Percentiles rank a stretch among this genome's conserved stretches.
Evolutionary conservation across 768 basidiomycete species (phyloP).

Genomic region (Gelatoporia subvermispora): DNA sequence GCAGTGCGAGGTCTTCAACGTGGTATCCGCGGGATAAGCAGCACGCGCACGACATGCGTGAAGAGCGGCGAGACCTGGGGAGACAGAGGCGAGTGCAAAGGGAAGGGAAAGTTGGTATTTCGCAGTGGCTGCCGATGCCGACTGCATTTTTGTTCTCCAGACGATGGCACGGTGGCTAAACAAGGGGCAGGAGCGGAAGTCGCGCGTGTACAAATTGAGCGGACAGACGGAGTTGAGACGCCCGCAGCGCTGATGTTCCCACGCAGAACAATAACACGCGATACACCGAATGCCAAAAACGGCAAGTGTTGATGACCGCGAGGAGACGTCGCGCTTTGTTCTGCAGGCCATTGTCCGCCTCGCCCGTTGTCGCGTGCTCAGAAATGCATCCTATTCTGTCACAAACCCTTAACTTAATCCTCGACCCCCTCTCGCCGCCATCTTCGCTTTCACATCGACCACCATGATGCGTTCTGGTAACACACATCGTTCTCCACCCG

Average conservation of each 20-base stretch:
- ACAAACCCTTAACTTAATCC: background rate
- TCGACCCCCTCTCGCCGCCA: background rate
- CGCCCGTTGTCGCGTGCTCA: slow-evolving; percentile 3
- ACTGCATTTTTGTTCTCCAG: slow-evolving; percentile 5
- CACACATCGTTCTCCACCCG: slow-evolving; percentile 7
- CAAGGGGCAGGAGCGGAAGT: background rate
- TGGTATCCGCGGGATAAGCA: slow-evolving; percentile 19
- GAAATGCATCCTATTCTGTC: slow-evolving; percentile 7
- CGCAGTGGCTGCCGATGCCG: slow-evolving; percentile 12
- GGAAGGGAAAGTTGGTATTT: slow-evolving; percentile 40
- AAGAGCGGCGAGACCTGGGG: slow-evolving; percentile 58
- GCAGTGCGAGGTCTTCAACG: slow-evolving; percentile 34
- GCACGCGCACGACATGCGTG: slow-evolving; percentile 42
- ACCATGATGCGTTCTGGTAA: slow-evolving; percentile 5
- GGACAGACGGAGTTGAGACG: background rate
- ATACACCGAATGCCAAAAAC: background rate
- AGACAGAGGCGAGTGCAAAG: slow-evolving; percentile 42
- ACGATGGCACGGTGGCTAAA: background rate
- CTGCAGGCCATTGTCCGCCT: slow-evolving; percentile 1
- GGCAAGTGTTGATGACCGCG: slow-evolving; percentile 3
- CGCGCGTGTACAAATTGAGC: background rate
- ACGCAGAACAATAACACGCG: background rate
- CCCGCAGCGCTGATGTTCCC: background rate
- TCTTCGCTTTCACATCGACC: slow-evolving; percentile 2
- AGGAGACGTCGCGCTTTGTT: slow-evolving; percentile 7